A percentile compares a stretch with the other conserved stretches of the same genome.
phyloP scores from a whole-genome alignment of 805 yeast species.

The Yamadazyma ubonensis region DNA sequence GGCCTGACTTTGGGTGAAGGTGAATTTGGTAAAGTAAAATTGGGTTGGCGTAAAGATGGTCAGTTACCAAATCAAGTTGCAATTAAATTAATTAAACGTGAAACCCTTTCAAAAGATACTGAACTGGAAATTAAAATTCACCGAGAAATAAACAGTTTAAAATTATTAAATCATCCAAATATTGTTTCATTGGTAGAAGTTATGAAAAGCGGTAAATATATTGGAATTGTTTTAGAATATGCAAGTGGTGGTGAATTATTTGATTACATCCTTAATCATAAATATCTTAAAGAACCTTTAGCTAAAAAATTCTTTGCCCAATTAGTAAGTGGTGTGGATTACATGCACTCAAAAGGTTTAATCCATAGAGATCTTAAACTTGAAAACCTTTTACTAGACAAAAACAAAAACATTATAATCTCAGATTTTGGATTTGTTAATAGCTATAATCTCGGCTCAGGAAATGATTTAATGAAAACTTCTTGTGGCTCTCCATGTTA shows the following conservation, averaged over 20 bases:
- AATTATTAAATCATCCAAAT: constrained; percentile 86
- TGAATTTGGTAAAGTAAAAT: constrained; percentile 95
- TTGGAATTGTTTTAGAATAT: constrained; percentile 94
- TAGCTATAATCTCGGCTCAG: constrained; percentile 55
- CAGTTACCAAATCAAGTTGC: constrained; percentile 83
- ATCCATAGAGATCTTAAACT: constrained; percentile 77
- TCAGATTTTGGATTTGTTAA: constrained; percentile 96
- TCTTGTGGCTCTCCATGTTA: constrained; percentile 98
- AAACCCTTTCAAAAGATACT: constrained; percentile 80
- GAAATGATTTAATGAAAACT: constrained; percentile 81
- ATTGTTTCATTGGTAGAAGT: constrained; percentile 91
- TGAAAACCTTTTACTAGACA: constrained; percentile 75
- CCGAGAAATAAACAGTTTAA: constrained; percentile 88
- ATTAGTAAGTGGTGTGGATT: constrained; percentile 88
- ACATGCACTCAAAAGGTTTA: constrained; percentile 77
- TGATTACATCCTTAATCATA: constrained; percentile 84
- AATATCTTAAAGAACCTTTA: constrained; percentile 79
- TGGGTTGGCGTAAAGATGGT: constrained; percentile 92
- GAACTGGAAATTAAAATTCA: constrained; percentile 87
- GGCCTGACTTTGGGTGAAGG: constrained; percentile 98
- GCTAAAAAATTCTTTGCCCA: constrained; percentile 92
- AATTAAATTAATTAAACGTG: constrained; percentile 85
- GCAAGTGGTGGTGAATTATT: constrained; percentile 98
- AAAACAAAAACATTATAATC: constrained; percentile 80
- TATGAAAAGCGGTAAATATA: constrained; percentile 87